These are phyloP conservation scores for Cercospora canescens DNA, from an alignment of 2,329 filamentous ascomycete species.

Conservation along the genomic window DNA sequence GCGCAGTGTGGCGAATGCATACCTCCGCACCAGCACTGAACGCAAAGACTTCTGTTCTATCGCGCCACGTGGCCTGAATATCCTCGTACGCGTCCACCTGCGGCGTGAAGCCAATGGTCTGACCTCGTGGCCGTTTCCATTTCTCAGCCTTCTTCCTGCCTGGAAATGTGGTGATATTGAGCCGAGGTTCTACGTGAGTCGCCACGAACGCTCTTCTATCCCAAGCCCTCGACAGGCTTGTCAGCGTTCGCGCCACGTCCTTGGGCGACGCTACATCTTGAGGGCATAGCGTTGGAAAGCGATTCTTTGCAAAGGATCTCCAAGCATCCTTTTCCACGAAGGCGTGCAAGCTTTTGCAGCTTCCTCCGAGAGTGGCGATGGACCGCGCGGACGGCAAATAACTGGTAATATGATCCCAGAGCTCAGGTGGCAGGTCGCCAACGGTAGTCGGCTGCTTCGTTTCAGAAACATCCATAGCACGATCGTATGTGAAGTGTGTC, in stretches of 20 bases:
- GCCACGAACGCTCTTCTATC: constrained; percentile 58
- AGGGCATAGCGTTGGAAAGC: constrained; percentile 46
- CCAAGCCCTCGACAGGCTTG: constrained; percentile 58
- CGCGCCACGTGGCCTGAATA: constrained; percentile 41
- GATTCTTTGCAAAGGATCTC: constrained; percentile 49
- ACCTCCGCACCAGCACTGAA: constrained; percentile 63
- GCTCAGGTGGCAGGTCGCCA: constrained; percentile 40
- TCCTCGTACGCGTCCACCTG: constrained; percentile 34
- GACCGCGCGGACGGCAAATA: constrained; percentile 48
- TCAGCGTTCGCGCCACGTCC: constrained; percentile 55
- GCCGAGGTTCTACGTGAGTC: constrained; percentile 50
- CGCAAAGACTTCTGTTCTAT: constrained; percentile 57
- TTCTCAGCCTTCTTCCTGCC: constrained; percentile 29
- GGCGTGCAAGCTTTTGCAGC: constrained; percentile 47
- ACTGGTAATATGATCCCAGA: constrained; percentile 39
- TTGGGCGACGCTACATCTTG: constrained; percentile 45
- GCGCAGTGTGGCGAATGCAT: constrained; percentile 48
- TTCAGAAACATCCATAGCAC: neutral
- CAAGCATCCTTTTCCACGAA: constrained; percentile 50
- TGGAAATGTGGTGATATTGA: constrained; percentile 37
- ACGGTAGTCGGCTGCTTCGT: constrained; percentile 25
- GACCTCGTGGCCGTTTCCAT: constrained; percentile 46
- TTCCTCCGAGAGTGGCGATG: constrained; percentile 46
- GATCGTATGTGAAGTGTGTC: neutral
- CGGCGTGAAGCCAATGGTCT: constrained; percentile 62